These are phyloP conservation scores for Daphne laureola DNA, from an alignment of 441 rosid species.

Conservation along the genomic window DNA sequence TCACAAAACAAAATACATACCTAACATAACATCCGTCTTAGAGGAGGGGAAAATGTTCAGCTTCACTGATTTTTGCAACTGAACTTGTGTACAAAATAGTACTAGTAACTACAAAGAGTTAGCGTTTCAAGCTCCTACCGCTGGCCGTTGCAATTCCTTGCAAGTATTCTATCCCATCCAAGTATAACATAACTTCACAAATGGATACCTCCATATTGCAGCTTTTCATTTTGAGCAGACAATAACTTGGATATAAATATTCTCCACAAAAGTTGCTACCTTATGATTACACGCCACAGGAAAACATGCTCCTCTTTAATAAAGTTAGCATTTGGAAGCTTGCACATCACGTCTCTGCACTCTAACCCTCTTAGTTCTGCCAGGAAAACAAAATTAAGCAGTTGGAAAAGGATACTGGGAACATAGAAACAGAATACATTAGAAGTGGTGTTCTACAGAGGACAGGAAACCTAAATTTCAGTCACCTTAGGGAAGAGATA, in stretches of 20 bases:
- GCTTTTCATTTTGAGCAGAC: too few species aligned
- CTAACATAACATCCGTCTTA: too few species aligned
- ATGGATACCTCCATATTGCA: too few species aligned
- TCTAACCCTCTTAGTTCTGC: slow-evolving; percentile 27
- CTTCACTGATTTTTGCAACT: too few species aligned
- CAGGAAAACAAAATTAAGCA: neutral
- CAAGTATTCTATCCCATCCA: too few species aligned
- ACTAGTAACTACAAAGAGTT: neutral
- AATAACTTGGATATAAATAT: neutral
- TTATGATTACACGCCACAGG: neutral
- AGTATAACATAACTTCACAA: too few species aligned
- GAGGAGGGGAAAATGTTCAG: too few species aligned
- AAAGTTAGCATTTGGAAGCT: slow-evolving; percentile 8
- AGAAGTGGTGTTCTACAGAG: neutral
- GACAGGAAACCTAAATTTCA: neutral
- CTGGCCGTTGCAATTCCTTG: too few species aligned
- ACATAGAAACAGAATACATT: neutral
- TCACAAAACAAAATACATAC: too few species aligned
- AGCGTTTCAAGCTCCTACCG: neutral
- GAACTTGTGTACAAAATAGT: too few species aligned
- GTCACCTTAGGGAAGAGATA: slow-evolving; percentile 44
- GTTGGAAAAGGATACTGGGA: neutral
- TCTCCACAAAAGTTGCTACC: slow-evolving; percentile 6
- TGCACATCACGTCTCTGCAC: slow-evolving; percentile 6
- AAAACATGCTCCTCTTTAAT: slow-evolving; percentile 7